Base-by-base conservation (phyloP, 2,329 filamentous ascomycete genomes). In the Lithohypha guttulata region DNA sequence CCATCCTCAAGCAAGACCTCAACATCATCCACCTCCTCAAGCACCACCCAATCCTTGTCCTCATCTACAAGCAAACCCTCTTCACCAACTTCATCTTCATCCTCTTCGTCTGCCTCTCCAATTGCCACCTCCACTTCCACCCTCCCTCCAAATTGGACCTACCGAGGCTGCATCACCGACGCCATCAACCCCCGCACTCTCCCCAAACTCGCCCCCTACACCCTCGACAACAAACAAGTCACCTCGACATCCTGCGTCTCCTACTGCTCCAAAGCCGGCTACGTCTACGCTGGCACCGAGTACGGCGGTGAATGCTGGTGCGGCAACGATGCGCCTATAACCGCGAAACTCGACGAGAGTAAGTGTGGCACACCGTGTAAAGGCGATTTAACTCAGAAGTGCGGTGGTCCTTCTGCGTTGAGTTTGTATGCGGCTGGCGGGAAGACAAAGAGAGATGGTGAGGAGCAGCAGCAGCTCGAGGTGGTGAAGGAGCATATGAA, bases 241-340 rank as follows among this genome's bases (percentile, higher is more conserved):
- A 63, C 56, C 46, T 64, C 59, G 52, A 62, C 59, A 34, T 63
- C 61, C 15, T 75, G 72, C 50, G 59, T 71, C 34, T 53, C 57
- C 4, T 65, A 68, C 53, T 77, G 73, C 54, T 55, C 63, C 6
- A 47, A 47, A 22, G 54, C 55, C 30, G 67, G 69, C 6, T 71
- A 59, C 46, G 47, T 55, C 26, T 56, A 70, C 41, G 68, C 69
- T 1, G 68, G 68, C 17, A 70, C 68, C 13, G 66, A 71, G 49
- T 66, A 66, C 18, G 63, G 61, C 22, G 60, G 61, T 15, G 59
- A 63, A 44, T 72, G 68, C 54, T 69, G 65, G 51, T 73, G 68
- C 45, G 68, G 64, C 11, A 59, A 65, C 44, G 34, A 44, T 11
- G 32, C 43, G 26, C 38, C 26, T 4, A 19, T 6, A 9, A 11